Evolutionary conservation across 345 rosid genomes (phyloP), one percentile per base, ranked within the genome.

Genomic region (Arabis hirsuta): DNA sequence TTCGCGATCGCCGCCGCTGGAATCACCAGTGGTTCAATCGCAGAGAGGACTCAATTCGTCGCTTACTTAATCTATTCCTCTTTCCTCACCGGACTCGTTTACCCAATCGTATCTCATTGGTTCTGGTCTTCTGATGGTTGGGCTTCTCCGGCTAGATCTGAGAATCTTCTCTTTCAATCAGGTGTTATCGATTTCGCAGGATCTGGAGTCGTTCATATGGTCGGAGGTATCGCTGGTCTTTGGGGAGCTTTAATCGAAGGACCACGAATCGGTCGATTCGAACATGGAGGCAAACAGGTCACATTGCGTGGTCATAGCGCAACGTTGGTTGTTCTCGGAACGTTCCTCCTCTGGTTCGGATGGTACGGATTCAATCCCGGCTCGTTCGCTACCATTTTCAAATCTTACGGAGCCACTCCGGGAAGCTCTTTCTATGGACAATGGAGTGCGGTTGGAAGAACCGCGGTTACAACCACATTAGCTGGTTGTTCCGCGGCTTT

Each of bases 1-100:
- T 85, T 87, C n/a, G 92, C 92, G 0, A 78, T 78, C 59, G 81
- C 81, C 9, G 81, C 81, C 20, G 78, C 81, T 1, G 81, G 81
- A 13, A 87, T 85, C 76, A 87, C 90, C 0, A 87, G 90, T 9
- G 92, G 92, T 43, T 87, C 92, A 2, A 87, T 88, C n/a, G 90
- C 92, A 0, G 88, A 87, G 73, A 79, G 90, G 54, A 87, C 92
- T 42, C 92, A 88, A 43, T 88, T 88, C 44, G 86, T 88, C 7
- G 88, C 92, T 34, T 88, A 88, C 27, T 55, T 88, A 10, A 80
- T 85, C 5, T 88, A 85, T 73, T 88, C 92, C 1, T 78, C 90
- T 6, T 88, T 88, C 26, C 69, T 88, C 12, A 85, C 90, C 2
- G 90, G 92, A 0, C 79, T 88, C 4, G 92, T 88, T 50, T 85